These are phyloP conservation scores for Paramecium pentaurelia DNA, from an alignment of 73 alveolate genomes.

Conservation along the genomic window DNA sequence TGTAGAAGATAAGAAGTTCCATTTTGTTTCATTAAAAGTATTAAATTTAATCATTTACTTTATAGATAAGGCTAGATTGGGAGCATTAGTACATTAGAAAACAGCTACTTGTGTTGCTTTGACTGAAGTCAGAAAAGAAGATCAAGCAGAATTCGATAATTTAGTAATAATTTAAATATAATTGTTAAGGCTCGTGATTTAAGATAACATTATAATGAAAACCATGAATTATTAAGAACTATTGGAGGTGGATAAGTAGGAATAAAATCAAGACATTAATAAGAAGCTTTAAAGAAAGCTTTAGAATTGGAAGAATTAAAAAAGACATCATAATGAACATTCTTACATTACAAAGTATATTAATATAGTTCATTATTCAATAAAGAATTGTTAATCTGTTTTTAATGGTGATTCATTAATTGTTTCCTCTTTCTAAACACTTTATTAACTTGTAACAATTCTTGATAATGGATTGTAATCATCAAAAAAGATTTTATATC, in stretches of 20 bases:
- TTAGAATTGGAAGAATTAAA: slow-evolving; percentile 64
- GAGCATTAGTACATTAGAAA: slow-evolving; percentile 97
- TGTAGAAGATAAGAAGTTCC: slow-evolving; percentile 96
- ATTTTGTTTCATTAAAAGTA: slow-evolving; percentile 87
- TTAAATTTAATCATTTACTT: not conserved
- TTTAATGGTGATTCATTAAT: not conserved
- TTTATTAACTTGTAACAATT: not conserved
- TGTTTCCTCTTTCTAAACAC: not conserved
- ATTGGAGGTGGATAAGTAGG: slow-evolving; percentile 66
- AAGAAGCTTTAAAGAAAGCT: slow-evolving; percentile 65
- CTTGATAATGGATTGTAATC: slow-evolving; percentile 18
- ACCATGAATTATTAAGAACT: slow-evolving; percentile 61
- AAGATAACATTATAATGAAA: slow-evolving; percentile 63
- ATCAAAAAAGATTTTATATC: slow-evolving; percentile 31
- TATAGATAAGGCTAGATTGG: slow-evolving; percentile 90
- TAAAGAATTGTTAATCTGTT: not conserved
- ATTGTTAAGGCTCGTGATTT: not conserved
- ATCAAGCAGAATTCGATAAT: slow-evolving; percentile 78
- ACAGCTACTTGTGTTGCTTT: slow-evolving; percentile 98
- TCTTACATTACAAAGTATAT: not conserved
- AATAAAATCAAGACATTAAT: slow-evolving; percentile 61
- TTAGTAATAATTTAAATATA: not conserved
- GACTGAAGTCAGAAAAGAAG: slow-evolving; percentile 96
- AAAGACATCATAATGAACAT: slow-evolving; percentile 70
- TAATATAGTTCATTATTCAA: not conserved